Evolutionary conservation across 2,329 filamentous ascomycete genomes (phyloP).

Genomic region (Trichophyton rubrum): DNA sequence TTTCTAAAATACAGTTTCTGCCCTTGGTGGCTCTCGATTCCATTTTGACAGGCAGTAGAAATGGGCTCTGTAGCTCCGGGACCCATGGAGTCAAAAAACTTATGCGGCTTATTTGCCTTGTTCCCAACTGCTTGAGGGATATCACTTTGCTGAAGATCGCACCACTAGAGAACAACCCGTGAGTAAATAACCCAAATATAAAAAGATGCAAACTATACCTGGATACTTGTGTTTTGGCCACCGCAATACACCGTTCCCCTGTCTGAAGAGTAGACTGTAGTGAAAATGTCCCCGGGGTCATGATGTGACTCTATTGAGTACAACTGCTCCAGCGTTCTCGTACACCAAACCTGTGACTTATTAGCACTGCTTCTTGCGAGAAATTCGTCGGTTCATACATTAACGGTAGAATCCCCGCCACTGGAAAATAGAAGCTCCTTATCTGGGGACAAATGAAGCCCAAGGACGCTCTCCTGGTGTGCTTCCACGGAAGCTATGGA

Average conservation of each 20-base stretch:
- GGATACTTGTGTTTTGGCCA: slow-evolving; percentile 86
- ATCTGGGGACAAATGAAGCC: slow-evolving; percentile 66
- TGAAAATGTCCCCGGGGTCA: slow-evolving; percentile 92
- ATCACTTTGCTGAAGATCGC: slow-evolving; percentile 54
- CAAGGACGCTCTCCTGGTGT: slow-evolving; percentile 82
- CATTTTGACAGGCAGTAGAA: slow-evolving; percentile 47
- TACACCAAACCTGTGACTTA: slow-evolving; percentile 59
- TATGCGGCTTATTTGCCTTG: slow-evolving; percentile 63
- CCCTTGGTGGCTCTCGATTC: slow-evolving; percentile 39
- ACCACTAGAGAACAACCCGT: slow-evolving; percentile 47
- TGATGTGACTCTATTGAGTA: slow-evolving; percentile 89
- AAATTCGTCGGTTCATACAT: slow-evolving; percentile 39
- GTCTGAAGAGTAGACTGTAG: slow-evolving; percentile 71
- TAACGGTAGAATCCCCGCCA: slow-evolving; percentile 85
- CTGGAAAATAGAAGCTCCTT: slow-evolving; percentile 73
- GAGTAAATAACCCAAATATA: not conserved
- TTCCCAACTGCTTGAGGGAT: slow-evolving; percentile 55
- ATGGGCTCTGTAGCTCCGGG: slow-evolving; percentile 68
- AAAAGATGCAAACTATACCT: slow-evolving; percentile 33
- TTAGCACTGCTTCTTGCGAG: slow-evolving; percentile 8
- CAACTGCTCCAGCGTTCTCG: slow-evolving; percentile 58
- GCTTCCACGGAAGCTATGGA: slow-evolving; percentile 67
- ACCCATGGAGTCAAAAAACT: slow-evolving; percentile 86
- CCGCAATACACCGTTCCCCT: slow-evolving; percentile 79
- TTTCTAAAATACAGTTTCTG: slow-evolving; percentile 68